phyloP scores from a whole-genome alignment of 257 asterid species.

The Rhazya stricta region DNA sequence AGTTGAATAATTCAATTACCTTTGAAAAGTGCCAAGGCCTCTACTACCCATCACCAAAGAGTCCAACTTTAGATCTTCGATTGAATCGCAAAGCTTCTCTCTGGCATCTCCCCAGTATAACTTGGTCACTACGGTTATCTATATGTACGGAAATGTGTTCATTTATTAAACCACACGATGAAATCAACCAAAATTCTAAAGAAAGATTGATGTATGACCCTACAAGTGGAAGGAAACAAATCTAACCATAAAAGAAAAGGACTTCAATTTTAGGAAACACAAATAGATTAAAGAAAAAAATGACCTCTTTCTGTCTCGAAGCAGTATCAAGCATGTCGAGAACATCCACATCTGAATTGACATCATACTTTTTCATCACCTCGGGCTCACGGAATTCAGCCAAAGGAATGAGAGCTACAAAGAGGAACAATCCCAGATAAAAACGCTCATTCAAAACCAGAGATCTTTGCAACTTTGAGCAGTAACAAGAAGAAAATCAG shows the following conservation, averaged over 20 bases:
- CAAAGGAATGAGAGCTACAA: slow-evolving; percentile 72
- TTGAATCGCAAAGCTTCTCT: slow-evolving; percentile 63
- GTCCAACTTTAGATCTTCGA: slow-evolving; percentile 62
- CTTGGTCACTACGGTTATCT: slow-evolving; percentile 64
- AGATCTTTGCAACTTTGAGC: not conserved
- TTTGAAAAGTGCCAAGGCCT: slow-evolving; percentile 58
- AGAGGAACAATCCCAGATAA: not conserved
- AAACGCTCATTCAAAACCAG: not conserved
- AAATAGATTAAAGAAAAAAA: not conserved
- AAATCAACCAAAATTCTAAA: not conserved
- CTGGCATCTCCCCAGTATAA: slow-evolving; percentile 92
- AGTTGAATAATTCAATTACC: slow-evolving; percentile 28
- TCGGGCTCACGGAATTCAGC: slow-evolving; percentile 73
- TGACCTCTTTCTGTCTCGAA: slow-evolving; percentile 81
- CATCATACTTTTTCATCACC: slow-evolving; percentile 59
- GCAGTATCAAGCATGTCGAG: slow-evolving; percentile 85
- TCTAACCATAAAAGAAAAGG: not conserved
- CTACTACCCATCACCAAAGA: slow-evolving; percentile 85
- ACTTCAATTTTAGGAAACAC: not conserved
- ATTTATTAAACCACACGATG: not conserved
- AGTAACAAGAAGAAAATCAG: not conserved
- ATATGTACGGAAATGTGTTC: slow-evolving; percentile 14
- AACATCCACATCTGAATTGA: slow-evolving; percentile 56
- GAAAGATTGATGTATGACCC: not conserved
- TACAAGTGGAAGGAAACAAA: not conserved